A percentile compares a stretch with the other conserved stretches of the same genome.
Evolutionary conservation across 2,329 filamentous ascomycete genomes (phyloP).

Genomic region (Sporothrix curviconia): DNA sequence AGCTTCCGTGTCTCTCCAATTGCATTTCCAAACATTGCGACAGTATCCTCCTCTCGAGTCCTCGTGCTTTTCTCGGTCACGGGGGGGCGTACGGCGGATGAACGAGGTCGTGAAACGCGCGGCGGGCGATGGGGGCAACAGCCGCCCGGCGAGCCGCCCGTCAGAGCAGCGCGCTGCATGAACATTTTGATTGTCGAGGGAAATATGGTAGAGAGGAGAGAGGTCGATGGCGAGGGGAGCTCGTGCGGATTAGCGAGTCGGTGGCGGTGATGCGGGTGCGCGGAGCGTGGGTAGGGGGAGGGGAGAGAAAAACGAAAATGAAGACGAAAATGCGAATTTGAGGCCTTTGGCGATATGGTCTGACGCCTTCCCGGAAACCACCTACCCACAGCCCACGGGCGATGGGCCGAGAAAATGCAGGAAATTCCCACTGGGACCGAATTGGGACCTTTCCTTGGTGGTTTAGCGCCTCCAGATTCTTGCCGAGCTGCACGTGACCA

Average conservation of each 20-base stretch:
- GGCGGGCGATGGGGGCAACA: conserved; percentile 46
- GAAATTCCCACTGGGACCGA: conserved; percentile 1
- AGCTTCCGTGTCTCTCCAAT: conserved; percentile 7
- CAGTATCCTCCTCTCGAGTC: neutral
- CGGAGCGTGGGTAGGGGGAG: conserved; percentile 3
- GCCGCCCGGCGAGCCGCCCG: conserved; percentile 55
- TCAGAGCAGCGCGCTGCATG: conserved; percentile 55
- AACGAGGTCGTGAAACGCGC: conserved; percentile 55
- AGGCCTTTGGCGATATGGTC: conserved; percentile 22
- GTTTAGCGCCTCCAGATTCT: conserved; percentile 2
- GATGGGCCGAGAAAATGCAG: conserved; percentile 18
- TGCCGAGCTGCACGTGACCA: conserved; percentile 8
- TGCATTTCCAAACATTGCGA: neutral
- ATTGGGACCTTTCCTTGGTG: conserved; percentile 16
- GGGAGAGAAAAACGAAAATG: neutral
- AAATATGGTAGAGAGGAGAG: neutral
- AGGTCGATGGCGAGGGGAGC: conserved; percentile 22
- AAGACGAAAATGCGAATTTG: conserved; percentile 13
- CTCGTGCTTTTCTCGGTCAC: conserved; percentile 5
- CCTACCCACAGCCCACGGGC: neutral
- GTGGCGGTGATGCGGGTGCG: conserved; percentile 9
- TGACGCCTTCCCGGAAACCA: conserved; percentile 17
- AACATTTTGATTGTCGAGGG: conserved; percentile 40
- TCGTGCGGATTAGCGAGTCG: conserved; percentile 17
- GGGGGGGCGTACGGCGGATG: conserved; percentile 53